Conservation (phyloP, 352 stramenopile species). For the Globisporangium uncinulatum region DNA sequence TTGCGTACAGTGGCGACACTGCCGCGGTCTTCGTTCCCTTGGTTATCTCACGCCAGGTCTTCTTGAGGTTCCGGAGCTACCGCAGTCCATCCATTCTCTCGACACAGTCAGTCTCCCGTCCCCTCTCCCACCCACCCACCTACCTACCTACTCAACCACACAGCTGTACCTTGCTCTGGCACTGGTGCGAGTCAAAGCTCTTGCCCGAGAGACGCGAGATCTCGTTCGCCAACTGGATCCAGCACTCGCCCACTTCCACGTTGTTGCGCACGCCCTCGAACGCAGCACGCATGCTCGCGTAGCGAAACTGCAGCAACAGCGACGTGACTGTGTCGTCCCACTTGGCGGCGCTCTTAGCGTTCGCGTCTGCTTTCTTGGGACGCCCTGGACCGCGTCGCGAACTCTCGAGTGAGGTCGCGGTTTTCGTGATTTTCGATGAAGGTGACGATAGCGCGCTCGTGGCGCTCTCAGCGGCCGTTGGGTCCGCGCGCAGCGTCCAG, state of each 20-base stretch:
- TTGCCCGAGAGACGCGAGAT: conserved; percentile 6
- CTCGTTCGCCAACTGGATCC: conserved; percentile 7
- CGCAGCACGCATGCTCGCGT: conserved; percentile 2
- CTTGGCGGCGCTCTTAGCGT: conserved; percentile 5
- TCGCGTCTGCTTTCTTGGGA: conserved; percentile 9
- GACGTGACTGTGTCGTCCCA: conserved; percentile 11
- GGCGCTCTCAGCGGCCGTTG: neutral
- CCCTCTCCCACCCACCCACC: neutral
- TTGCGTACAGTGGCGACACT: too few species aligned
- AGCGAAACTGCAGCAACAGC: conserved; percentile 11
- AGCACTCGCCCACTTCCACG: conserved; percentile 11
- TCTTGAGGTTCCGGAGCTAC: conserved; percentile 13
- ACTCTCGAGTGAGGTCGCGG: neutral
- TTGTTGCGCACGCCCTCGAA: conserved; percentile 14
- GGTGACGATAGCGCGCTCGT: neutral
- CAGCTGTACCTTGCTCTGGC: conserved; percentile 13
- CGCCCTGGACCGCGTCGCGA: conserved; percentile 4
- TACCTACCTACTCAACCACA: neutral
- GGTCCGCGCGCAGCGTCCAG: conserved; percentile 8
- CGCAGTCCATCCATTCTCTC: neutral
- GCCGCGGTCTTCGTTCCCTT: too few species aligned
- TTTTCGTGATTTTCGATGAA: neutral
- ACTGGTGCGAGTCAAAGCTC: conserved; percentile 13
- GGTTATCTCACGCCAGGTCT: conserved; percentile 4
- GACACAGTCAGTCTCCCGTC: neutral